Conservation (phyloP, 192 early-diverging fungal genomes). For the Coemansia pectinata region DNA sequence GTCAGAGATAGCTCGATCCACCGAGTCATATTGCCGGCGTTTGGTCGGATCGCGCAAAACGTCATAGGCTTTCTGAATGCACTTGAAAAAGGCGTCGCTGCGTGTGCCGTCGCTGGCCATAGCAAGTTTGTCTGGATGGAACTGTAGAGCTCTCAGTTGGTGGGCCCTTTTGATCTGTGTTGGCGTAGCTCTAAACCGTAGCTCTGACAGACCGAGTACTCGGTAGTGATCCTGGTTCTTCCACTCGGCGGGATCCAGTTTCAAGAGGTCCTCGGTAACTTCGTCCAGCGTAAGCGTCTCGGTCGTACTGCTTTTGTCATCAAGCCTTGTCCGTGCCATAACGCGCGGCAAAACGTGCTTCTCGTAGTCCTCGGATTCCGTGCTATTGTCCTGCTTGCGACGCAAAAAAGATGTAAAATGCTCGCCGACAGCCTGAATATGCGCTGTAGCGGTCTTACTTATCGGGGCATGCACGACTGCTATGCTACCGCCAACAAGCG, state of each 20-base stretch:
- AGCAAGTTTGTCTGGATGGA: constrained; percentile 80
- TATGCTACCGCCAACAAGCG: not conserved
- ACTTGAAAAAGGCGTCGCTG: constrained; percentile 82
- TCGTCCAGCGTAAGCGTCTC: constrained; percentile 58
- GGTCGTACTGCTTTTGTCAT: constrained; percentile 43
- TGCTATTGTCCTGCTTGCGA: constrained; percentile 50
- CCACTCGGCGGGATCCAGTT: constrained; percentile 72
- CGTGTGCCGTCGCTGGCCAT: constrained; percentile 20
- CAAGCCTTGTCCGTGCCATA: constrained; percentile 37
- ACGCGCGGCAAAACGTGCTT: constrained; percentile 51
- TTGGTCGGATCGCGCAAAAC: constrained; percentile 66
- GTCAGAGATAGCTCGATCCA: constrained; percentile 75
- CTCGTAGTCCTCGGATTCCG: constrained; percentile 55
- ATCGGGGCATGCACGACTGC: constrained; percentile 4
- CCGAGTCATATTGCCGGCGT: constrained; percentile 77
- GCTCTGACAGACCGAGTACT: constrained; percentile 67
- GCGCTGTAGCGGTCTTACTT: constrained; percentile 13
- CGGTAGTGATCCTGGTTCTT: constrained; percentile 86
- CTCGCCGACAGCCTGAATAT: constrained; percentile 46
- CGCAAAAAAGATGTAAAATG: constrained; percentile 49
- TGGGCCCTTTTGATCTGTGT: constrained; percentile 66
- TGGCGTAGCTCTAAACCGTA: constrained; percentile 67
- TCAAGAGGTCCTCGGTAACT: constrained; percentile 63
- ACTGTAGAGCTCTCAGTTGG: constrained; percentile 45
- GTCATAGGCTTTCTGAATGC: constrained; percentile 75